phyloP scores from a whole-genome alignment of 768 basidiomycete genomes.

The Termitomyces sp. region DNA sequence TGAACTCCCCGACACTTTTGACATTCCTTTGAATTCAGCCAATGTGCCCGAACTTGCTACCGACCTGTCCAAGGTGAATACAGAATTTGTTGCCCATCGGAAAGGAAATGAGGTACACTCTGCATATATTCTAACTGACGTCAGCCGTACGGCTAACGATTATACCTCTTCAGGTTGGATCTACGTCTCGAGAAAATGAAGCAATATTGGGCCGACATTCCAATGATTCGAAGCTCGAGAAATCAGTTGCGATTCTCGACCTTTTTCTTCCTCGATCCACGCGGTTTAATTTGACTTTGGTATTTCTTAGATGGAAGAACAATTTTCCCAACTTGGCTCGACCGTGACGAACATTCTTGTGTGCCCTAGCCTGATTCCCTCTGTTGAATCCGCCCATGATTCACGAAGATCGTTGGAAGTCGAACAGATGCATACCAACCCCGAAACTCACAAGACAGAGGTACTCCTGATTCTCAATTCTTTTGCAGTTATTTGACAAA shows the following conservation, averaged over 20 bases:
- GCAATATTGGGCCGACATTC: not conserved
- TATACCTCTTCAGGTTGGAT: not conserved
- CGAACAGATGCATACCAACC: not conserved
- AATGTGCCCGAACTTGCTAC: constrained; percentile 3
- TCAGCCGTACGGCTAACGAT: not conserved
- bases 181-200: not conserved
- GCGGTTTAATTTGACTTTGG: not conserved
- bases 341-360: not conserved
- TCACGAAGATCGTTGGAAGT: not conserved
- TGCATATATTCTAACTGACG: constrained; percentile 1
- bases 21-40: constrained; percentile 15
- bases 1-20: constrained; percentile 24
- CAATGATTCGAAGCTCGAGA: not conserved
- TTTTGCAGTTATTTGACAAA: not conserved
- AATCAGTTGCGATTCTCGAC: not conserved
- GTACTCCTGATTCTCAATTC: not conserved
- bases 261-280: not conserved
- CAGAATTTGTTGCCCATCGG: not conserved
- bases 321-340: not conserved
- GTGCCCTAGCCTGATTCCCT: not conserved
- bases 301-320: not conserved
- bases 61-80: constrained; percentile 1
- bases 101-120: constrained; percentile 7
- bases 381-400: not conserved
- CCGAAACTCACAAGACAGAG: not conserved